Percentiles rank a stretch among this genome's conserved stretches.
Evolutionary conservation across 2,329 filamentous ascomycete genomes (phyloP).

Genomic region (Ascochyta lentis): DNA sequence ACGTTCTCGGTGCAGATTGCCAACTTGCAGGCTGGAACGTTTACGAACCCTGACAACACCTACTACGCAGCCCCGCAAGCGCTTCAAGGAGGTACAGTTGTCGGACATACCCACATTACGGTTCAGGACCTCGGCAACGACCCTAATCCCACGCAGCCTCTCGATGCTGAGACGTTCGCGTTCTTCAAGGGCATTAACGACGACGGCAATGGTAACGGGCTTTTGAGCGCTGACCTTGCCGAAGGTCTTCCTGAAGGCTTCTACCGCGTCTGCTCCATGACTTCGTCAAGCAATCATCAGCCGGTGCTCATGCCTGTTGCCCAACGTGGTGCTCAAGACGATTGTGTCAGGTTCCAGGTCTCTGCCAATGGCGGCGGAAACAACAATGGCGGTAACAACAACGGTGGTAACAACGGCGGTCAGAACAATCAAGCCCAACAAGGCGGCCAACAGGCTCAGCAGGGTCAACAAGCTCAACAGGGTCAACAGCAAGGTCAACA

Average conservation of each 20-base stretch:
- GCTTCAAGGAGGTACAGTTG: slow-evolving; percentile 51
- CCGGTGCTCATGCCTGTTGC: slow-evolving; percentile 65
- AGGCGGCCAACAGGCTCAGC: slow-evolving; percentile 5
- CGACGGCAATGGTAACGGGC: slow-evolving; percentile 55
- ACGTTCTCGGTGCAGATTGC: slow-evolving; percentile 56
- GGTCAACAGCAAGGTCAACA: slow-evolving; percentile 19
- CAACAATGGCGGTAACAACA: slow-evolving; percentile 10
- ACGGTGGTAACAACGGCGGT: slow-evolving; percentile 4
- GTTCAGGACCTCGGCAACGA: slow-evolving; percentile 57
- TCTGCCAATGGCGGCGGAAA: slow-evolving; percentile 11
- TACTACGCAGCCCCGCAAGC: slow-evolving; percentile 64
- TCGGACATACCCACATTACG: slow-evolving; percentile 61
- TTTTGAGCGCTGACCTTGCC: slow-evolving; percentile 54
- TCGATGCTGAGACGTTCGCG: slow-evolving; percentile 55
- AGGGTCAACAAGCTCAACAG: slow-evolving; percentile 10
- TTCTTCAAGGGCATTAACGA: slow-evolving; percentile 68
- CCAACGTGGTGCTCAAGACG: slow-evolving; percentile 62
- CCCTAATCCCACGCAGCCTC: slow-evolving; percentile 46
- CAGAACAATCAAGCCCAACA: neutral
- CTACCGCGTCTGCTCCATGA: slow-evolving; percentile 62
- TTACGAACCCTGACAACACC: slow-evolving; percentile 61
- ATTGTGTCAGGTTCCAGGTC: slow-evolving; percentile 60
- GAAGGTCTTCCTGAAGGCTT: slow-evolving; percentile 57
- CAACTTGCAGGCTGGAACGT: slow-evolving; percentile 60
- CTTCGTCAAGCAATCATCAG: slow-evolving; percentile 60